Evolutionary conservation across 2,329 filamentous ascomycete genomes (phyloP), one percentile per base, ranked within the genome.

Genomic region (Aureobasidium sp.): DNA sequence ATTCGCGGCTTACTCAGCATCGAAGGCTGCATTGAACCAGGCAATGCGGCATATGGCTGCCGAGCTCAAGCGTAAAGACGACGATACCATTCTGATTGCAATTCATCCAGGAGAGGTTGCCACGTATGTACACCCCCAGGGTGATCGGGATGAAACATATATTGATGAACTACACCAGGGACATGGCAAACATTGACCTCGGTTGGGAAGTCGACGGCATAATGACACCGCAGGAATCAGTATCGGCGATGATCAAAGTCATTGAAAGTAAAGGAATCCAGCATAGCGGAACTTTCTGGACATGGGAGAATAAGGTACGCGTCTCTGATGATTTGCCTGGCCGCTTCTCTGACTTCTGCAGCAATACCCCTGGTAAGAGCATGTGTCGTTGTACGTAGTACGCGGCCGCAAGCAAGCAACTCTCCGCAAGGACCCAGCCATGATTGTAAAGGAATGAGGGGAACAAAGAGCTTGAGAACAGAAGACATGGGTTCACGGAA

Each of bases 61-160:
- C 1, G 82, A 85, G 64, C 66, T 84, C 54, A 77, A 79, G 67
- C 71, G 81, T 41, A 79, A 79, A 63, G 76, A 77, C 34, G 76
- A 76, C 53, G 70, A 75, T 49, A 81, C 79, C 0, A 75, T 79
- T 21, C 73, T 85, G 6, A 67, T 84, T 37, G 81, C 81, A 6
- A 74, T 84, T 69, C 82, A 85, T 71, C 82, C 82, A 0, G 82
- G 82, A 7, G 82, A 84, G 67, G 82, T 85, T 1, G 73, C 74
- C 44, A 84, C 80, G 68, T 79, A 65, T 69, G 73, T 58, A 54
- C 10, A 21, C 37, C 37, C 27, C 39, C 6, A 3, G 15, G 3
- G 7, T 5, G 47, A 44, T 2, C 11, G n/a, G 30, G 1, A 30
- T 25, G 27, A 48, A 3, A 16, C 27, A 45, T 9, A 10, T 45